Evolutionary conservation across 306 rosid species (phyloP).

Genomic region (Oxytropis ochrocephala): DNA sequence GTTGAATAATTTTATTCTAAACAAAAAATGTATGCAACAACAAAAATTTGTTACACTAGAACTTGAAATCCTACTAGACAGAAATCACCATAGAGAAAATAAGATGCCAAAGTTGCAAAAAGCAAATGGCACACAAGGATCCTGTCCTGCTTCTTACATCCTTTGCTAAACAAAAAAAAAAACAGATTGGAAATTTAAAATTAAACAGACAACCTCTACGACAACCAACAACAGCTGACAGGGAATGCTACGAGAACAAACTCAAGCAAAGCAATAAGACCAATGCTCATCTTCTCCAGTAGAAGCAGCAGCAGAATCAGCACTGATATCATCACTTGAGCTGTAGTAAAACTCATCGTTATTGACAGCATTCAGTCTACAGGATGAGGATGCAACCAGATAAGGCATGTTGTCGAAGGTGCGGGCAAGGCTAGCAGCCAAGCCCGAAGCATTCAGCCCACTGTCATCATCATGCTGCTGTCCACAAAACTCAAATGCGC

Average conservation of each 20-base stretch:
- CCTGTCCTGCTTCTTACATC: conserved; percentile 26
- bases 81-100: conserved; percentile 13
- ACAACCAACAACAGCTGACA: conserved; percentile 19
- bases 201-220: conserved; percentile 16
- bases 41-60: background rate
- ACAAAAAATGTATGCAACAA: background rate
- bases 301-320: conserved; percentile 34
- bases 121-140: background rate
- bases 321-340: conserved; percentile 36
- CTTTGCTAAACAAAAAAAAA: conserved; percentile 11
- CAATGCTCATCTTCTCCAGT: conserved; percentile 64
- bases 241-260: background rate
- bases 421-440: conserved; percentile 51
- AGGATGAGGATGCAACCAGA: conserved; percentile 38
- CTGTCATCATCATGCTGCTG: conserved; percentile 22
- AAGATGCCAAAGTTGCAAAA: conserved; percentile 37
- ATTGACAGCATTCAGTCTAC: conserved; percentile 43
- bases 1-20: conserved; percentile 3
- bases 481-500: conserved; percentile 29
- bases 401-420: conserved; percentile 83
- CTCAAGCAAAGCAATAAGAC: conserved; percentile 69
- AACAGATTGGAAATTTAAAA: background rate
- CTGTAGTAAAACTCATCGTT: conserved; percentile 55
- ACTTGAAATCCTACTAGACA: conserved; percentile 19
- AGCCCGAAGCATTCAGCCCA: conserved; percentile 21